A percentile compares a stretch with the other conserved stretches of the same genome.
phyloP scores from a whole-genome alignment of 176 grass and related monocot species.

The Aegilops bicornis region DNA sequence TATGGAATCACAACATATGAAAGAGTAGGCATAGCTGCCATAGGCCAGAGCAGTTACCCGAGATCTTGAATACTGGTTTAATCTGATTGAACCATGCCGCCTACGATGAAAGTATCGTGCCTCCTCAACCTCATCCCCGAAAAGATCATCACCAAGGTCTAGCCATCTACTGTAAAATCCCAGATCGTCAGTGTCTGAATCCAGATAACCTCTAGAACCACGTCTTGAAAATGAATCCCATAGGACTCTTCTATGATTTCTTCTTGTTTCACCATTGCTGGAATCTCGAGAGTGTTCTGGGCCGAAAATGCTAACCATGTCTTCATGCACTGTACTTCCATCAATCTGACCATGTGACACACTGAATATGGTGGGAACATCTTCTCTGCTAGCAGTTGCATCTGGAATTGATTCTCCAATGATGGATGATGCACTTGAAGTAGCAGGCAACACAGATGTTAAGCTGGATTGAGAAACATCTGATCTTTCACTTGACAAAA shows the following conservation, averaged over 20 bases:
- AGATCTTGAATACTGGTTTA: conserved; percentile 91
- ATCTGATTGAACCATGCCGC: conserved; percentile 65
- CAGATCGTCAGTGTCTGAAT: conserved; percentile 54
- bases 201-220: conserved; percentile 61
- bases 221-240: conserved; percentile 88
- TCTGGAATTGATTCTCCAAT: conserved; percentile 40
- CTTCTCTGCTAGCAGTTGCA: conserved; percentile 35
- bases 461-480: conserved; percentile 47
- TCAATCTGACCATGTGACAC: conserved; percentile 37
- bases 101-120: conserved; percentile 65
- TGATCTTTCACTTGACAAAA: conserved; percentile 50
- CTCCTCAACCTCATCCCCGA: conserved; percentile 62
- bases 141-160: conserved; percentile 69
- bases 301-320: conserved; percentile 59
- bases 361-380: conserved; percentile 35
- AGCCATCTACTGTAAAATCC: conserved; percentile 81
- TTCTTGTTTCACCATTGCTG: conserved; percentile 46
- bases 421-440: conserved; percentile 38
- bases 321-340: conserved; percentile 73
- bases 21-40: conserved; percentile 17
- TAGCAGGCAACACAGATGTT: conserved; percentile 35
- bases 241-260: conserved; percentile 72
- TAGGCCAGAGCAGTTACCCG: conserved; percentile 55
- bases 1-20: neutral
- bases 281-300: conserved; percentile 31